Percentiles rank a stretch among this genome's conserved stretches.
Conservation (phyloP, 2,329 filamentous ascomycete species). For the Huntiella abstrusa region DNA sequence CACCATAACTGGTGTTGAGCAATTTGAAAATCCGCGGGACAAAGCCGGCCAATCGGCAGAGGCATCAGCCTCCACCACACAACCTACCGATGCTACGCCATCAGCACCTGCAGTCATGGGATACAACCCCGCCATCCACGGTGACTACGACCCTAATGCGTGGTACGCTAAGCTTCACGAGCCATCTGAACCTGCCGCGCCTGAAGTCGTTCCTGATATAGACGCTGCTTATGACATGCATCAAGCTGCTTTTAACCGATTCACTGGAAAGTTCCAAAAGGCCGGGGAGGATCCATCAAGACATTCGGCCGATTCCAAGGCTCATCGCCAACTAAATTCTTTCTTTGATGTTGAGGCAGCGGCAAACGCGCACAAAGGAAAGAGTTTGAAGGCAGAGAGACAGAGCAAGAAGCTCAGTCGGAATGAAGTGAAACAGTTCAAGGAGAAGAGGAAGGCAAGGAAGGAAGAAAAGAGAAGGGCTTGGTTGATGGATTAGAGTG, state of each 20-base stretch:
- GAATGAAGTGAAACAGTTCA: conserved; percentile 75
- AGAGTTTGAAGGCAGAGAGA: conserved; percentile 79
- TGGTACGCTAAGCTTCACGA: conserved; percentile 55
- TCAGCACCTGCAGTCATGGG: conserved; percentile 25
- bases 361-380: conserved; percentile 75
- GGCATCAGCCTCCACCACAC: conserved; percentile 13
- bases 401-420: conserved; percentile 69
- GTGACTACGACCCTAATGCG: conserved; percentile 90
- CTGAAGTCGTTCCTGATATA: conserved; percentile 17
- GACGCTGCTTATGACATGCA: conserved; percentile 17
- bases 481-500: conserved; percentile 61
- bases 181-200: conserved; percentile 15
- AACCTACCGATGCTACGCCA: conserved; percentile 17
- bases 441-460: conserved; percentile 69
- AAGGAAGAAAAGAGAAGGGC: conserved; percentile 90
- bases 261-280: conserved; percentile 68
- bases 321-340: conserved; percentile 70
- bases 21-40: conserved; percentile 73
- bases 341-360: conserved; percentile 94
- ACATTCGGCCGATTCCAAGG: conserved; percentile 76
- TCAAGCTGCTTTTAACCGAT: conserved; percentile 71
- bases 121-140: conserved; percentile 92
- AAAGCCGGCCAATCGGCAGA: not conserved
- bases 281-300: conserved; percentile 49
- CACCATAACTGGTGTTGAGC: conserved; percentile 51